These are phyloP conservation scores for Phyllosticta citriasiana DNA, from an alignment of 2,329 filamentous ascomycete species.

Conservation along the genomic window DNA sequence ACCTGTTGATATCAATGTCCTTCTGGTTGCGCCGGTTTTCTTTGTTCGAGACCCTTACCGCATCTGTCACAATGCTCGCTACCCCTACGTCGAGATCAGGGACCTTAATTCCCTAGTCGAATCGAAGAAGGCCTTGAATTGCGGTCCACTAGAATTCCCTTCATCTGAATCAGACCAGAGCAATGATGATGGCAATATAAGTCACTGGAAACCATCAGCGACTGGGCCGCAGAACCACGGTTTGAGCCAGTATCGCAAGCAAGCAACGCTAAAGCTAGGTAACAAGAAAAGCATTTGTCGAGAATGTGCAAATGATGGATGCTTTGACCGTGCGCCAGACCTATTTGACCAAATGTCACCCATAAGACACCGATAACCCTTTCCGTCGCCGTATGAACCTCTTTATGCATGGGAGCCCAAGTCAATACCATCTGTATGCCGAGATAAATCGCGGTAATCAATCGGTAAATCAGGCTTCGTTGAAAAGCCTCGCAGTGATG, in stretches of 20 bases:
- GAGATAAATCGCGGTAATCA: not conserved
- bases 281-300: not conserved
- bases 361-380: not conserved
- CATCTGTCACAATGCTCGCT: no score
- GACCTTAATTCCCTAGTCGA: no score
- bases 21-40: no score
- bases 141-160: not conserved
- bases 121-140: no score
- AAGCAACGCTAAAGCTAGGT: not conserved
- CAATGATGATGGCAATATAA: not conserved
- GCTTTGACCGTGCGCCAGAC: not conserved
- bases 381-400: not conserved
- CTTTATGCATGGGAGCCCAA: not conserved
- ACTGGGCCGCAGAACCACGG: not conserved
- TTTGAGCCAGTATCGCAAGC: not conserved
- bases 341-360: not conserved
- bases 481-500: slow-evolving; percentile 74
- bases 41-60: no score
- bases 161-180: not conserved
- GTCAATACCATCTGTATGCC: not conserved
- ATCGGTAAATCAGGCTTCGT: slow-evolving; percentile 51
- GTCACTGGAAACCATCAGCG: not conserved
- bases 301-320: not conserved
- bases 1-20: no score
- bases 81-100: no score